These are phyloP conservation scores for Acanthamoeba sp. DNA, from an alignment of 208 protist species.

Conservation along the genomic window DNA sequence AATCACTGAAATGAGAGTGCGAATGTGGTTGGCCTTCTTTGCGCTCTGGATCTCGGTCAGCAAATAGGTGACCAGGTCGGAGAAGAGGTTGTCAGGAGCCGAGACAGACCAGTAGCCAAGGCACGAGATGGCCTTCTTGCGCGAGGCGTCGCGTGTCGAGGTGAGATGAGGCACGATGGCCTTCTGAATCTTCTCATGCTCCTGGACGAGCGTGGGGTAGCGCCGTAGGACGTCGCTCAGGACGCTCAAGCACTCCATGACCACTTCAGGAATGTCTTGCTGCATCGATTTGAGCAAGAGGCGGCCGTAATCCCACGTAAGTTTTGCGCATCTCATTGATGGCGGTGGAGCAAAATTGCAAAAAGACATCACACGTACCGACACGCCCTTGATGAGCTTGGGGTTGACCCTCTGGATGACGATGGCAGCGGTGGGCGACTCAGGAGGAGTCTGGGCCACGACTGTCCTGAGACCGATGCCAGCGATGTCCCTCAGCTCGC, in stretches of 20 bases:
- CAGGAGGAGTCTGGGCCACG: conserved; percentile 49
- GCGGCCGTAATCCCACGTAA: too few species aligned
- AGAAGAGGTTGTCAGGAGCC: conserved; percentile 87
- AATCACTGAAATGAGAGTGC: conserved; percentile 87
- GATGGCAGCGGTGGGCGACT: conserved; percentile 40
- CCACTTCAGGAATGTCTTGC: conserved; percentile 73
- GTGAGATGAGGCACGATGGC: conserved; percentile 84
- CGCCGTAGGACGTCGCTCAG: conserved; percentile 64
- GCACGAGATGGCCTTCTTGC: conserved; percentile 89
- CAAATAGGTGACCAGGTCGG: conserved; percentile 81
- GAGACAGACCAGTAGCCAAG: conserved; percentile 82
- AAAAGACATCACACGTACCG: neutral
- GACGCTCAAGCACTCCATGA: conserved; percentile 61
- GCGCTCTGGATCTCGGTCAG: conserved; percentile 83
- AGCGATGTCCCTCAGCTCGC: conserved; percentile 67
- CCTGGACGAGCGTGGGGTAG: conserved; percentile 50
- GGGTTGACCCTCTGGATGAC: conserved; percentile 65
- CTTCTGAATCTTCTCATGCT: conserved; percentile 87
- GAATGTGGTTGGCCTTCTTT: conserved; percentile 85
- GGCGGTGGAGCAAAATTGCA: too few species aligned
- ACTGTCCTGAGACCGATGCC: conserved; percentile 72
- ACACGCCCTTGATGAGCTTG: conserved; percentile 70
- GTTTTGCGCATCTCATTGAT: too few species aligned
- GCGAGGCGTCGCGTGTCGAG: conserved; percentile 76
- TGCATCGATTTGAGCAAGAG: neutral